Evolutionary conservation across 305 asterid genomes (phyloP).

Genomic region (Andrographis paniculata): DNA sequence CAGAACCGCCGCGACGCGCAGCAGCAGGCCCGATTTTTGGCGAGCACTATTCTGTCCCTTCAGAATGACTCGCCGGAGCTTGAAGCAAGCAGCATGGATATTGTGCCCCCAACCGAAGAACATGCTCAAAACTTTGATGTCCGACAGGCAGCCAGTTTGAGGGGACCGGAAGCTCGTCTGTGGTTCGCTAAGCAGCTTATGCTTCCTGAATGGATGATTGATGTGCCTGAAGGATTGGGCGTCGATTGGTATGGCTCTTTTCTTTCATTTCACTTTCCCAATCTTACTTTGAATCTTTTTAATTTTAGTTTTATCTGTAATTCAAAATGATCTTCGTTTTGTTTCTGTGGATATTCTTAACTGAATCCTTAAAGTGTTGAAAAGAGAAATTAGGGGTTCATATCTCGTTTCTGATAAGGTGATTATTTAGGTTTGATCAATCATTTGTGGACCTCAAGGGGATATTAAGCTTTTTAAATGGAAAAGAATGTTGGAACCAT

Average conservation of each 20-base stretch:
- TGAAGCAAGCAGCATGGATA: constrained; percentile 22
- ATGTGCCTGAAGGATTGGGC: constrained; percentile 62
- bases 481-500: not conserved
- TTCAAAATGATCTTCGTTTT: not conserved
- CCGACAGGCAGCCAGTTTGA: constrained; percentile 57
- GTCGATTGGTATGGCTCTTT: constrained; percentile 48
- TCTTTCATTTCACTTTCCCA: not conserved
- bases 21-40: constrained; percentile 73
- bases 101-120: constrained; percentile 22
- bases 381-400: not conserved
- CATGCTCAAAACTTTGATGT: constrained; percentile 36
- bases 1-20: constrained; percentile 80
- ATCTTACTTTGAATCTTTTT: constrained; percentile 1
- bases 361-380: constrained; percentile 13
- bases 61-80: constrained; percentile 28
- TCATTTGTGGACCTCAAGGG: not conserved
- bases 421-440: too few relatives aligned
- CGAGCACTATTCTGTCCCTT: constrained; percentile 55
- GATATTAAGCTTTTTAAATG: not conserved
- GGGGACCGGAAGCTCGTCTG: constrained; percentile 71
- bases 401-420: too few relatives aligned
- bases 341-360: constrained; percentile 8
- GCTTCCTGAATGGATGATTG: constrained; percentile 98
- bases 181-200: constrained; percentile 95
- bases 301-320: not conserved